Evolutionary conservation across 805 yeast genomes (phyloP).

Genomic region (Saturnispora zaruensis): DNA sequence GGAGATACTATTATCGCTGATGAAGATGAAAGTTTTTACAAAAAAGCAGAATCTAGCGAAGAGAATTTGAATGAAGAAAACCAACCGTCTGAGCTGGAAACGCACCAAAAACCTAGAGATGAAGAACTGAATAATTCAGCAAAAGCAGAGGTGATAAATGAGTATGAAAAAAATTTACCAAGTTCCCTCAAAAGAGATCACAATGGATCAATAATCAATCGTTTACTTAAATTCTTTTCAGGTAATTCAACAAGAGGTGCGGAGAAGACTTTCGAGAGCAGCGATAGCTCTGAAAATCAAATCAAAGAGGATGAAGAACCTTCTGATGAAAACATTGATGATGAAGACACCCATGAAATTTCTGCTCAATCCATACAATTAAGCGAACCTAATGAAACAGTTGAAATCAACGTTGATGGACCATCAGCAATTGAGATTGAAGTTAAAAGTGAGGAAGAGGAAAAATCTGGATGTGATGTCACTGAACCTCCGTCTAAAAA

Average conservation of each 20-base stretch:
- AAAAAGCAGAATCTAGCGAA: neutral
- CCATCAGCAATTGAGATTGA: neutral
- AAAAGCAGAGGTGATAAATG: neutral
- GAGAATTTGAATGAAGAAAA: no score
- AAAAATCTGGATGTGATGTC: neutral
- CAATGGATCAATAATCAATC: neutral
- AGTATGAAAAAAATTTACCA: no score
- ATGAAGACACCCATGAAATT: neutral
- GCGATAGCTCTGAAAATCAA: neutral
- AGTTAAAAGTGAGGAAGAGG: neutral
- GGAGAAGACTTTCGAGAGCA: neutral
- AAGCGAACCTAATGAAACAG: neutral
- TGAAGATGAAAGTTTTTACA: neutral
- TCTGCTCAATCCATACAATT: no score
- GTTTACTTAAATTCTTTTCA: constrained; percentile 1
- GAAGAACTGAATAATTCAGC: neutral
- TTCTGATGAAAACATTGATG: neutral
- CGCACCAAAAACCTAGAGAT: neutral
- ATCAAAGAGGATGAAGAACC: neutral
- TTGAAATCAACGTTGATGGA: neutral
- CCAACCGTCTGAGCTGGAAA: neutral
- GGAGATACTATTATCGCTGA: constrained; percentile 1
- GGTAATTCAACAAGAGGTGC: neutral
- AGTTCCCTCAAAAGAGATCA: neutral
- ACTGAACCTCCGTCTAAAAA: constrained; percentile 3